phyloP scores from a whole-genome alignment of 768 basidiomycete species.

The Baorangia bicolor region DNA sequence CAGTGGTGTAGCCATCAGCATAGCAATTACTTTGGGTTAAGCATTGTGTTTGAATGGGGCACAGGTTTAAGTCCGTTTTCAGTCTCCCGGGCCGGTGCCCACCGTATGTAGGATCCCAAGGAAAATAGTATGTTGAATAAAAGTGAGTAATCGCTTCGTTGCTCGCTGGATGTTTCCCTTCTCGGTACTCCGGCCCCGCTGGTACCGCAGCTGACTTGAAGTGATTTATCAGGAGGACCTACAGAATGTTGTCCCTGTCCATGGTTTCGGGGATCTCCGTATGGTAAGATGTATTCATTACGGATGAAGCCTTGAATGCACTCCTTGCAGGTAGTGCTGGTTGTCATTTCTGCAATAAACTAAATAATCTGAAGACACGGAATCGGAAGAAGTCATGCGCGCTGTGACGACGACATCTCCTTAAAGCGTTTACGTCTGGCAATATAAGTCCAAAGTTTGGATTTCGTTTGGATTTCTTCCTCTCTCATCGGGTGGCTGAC shows the following conservation, averaged over 20 bases:
- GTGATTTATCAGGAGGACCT: not conserved
- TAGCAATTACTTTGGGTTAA: constrained; percentile 13
- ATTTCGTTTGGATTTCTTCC: not conserved
- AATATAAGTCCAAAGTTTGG: constrained; percentile 20
- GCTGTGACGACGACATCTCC: constrained; percentile 1
- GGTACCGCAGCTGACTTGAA: not conserved
- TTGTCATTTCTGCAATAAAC: constrained; percentile 12
- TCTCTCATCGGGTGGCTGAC: not conserved
- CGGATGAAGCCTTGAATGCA: constrained; percentile 8
- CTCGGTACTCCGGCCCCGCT: not conserved
- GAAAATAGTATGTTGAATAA: not conserved
- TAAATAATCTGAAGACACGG: not conserved
- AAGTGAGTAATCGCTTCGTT: constrained; percentile 2
- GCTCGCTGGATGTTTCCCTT: not conserved
- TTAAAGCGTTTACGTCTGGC: constrained; percentile 19
- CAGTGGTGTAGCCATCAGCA: constrained; percentile 21
- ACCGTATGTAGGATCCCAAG: not conserved
- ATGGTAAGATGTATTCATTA: constrained; percentile 6
- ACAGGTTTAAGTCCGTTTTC: not conserved
- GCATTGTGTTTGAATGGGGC: not conserved
- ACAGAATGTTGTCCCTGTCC: not conserved
- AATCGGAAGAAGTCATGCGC: not conserved
- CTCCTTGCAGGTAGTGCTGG: constrained; percentile 9
- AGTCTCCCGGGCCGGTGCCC: not conserved
- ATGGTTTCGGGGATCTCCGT: constrained; percentile 8